Evolutionary conservation across 306 rosid species (phyloP).

Genomic region (Lupinus albus): DNA sequence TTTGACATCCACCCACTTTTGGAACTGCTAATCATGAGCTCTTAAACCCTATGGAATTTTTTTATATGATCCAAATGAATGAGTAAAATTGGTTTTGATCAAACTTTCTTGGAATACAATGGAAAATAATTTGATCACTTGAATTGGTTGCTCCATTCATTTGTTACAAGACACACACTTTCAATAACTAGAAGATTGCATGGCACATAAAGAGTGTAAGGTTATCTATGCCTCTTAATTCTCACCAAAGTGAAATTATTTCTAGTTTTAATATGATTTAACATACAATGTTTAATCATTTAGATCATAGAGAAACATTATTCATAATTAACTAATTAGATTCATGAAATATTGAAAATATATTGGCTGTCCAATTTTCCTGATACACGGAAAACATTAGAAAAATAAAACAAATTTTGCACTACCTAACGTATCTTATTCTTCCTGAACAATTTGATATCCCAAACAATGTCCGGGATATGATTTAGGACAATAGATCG

Average conservation of each 20-base stretch:
- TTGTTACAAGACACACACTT: not conserved
- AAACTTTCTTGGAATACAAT: too few relatives aligned
- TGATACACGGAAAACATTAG: constrained; percentile 8
- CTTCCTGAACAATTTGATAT: too few relatives aligned
- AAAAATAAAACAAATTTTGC: constrained; percentile 12
- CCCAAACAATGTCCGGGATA: too few relatives aligned
- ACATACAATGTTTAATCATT: constrained; percentile 23
- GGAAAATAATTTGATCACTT: not conserved
- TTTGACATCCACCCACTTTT: not conserved
- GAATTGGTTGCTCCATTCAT: constrained; percentile 13
- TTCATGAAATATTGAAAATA: constrained; percentile 13
- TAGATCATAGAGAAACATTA: constrained; percentile 26
- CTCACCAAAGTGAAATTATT: not conserved
- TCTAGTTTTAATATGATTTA: constrained; percentile 8
- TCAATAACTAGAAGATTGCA: too few relatives aligned
- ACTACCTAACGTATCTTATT: not conserved
- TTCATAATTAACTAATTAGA: constrained; percentile 14
- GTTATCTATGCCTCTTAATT: not conserved
- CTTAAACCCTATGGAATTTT: not conserved
- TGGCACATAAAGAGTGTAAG: too few relatives aligned
- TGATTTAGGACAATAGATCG: too few relatives aligned
- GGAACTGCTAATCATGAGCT: not conserved
- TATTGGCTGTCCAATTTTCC: not conserved
- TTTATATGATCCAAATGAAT: too few relatives aligned
- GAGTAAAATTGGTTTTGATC: too few relatives aligned